phyloP scores from a whole-genome alignment of 345 rosid genomes.

The Adansonia digitata region DNA sequence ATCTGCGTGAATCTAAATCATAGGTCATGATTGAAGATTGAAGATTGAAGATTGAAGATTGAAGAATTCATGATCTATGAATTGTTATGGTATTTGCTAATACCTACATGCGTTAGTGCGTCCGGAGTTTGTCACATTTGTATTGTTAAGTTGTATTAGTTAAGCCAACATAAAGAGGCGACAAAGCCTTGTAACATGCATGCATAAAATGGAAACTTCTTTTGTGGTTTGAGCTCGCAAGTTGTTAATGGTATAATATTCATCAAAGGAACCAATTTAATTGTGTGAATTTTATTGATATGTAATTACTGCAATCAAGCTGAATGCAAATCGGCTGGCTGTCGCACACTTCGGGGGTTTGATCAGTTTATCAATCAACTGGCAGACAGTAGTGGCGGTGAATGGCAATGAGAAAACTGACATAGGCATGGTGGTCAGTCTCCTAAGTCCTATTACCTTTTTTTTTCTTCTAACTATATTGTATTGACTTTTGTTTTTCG shows the following conservation, averaged over 20 bases:
- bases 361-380: conserved; percentile 81
- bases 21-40: background rate
- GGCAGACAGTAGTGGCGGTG: conserved; percentile 61
- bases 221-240: background rate
- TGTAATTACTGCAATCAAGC: conserved; percentile 48
- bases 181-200: background rate
- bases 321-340: conserved; percentile 68
- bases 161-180: background rate
- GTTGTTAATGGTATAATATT: background rate
- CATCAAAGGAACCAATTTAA: background rate
- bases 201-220: background rate
- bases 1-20: background rate
- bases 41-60: too few relatives aligned
- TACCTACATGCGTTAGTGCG: background rate
- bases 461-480: too few relatives aligned
- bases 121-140: background rate
- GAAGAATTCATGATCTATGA: too few relatives aligned
- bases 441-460: too few relatives aligned
- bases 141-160: background rate
- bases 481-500: too few relatives aligned
- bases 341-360: conserved; percentile 73
- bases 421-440: too few relatives aligned
- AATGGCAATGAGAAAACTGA: conserved; percentile 53
- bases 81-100: background rate
- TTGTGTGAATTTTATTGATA: background rate